These are phyloP conservation scores for Gnomoniopsis sp. DNA, from an alignment of 2,329 filamentous ascomycete species.

Conservation along the genomic window DNA sequence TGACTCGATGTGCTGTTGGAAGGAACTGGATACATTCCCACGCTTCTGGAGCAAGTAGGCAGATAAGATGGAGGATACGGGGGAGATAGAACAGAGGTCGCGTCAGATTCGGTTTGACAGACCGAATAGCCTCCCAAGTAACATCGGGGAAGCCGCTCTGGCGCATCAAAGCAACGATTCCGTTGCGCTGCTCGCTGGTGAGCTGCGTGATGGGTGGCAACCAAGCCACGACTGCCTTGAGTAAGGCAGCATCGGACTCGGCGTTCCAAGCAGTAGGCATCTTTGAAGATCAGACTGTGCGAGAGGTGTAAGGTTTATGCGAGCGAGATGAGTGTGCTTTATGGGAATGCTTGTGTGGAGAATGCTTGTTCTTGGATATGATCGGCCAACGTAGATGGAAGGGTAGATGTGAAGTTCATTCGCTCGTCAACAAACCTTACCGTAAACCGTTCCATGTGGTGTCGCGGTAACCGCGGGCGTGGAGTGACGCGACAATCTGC, in stretches of 20 bases:
- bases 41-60: neutral
- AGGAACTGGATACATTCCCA: no score
- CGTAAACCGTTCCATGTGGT: slow-evolving; percentile 11
- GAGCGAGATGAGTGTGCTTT: neutral
- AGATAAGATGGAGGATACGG: neutral
- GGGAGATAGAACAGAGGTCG: neutral
- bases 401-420: neutral
- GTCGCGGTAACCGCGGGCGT: neutral
- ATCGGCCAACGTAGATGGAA: neutral
- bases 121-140: slow-evolving; percentile 23
- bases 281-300: neutral
- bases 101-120: neutral
- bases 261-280: slow-evolving; percentile 29
- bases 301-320: neutral
- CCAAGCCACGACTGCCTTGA: slow-evolving; percentile 23
- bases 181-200: slow-evolving; percentile 17
- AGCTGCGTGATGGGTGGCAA: neutral
- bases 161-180: slow-evolving; percentile 17
- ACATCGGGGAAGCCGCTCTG: slow-evolving; percentile 18
- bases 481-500: slow-evolving; percentile 23
- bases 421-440: slow-evolving; percentile 11
- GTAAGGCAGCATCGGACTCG: slow-evolving; percentile 25
- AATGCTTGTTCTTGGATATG: neutral
- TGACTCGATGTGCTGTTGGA: neutral
- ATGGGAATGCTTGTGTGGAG: neutral